Percentiles rank a stretch among this genome's conserved stretches.
phyloP scores from a whole-genome alignment of 2,329 filamentous ascomycete genomes.

The Sclerotinia minor region DNA sequence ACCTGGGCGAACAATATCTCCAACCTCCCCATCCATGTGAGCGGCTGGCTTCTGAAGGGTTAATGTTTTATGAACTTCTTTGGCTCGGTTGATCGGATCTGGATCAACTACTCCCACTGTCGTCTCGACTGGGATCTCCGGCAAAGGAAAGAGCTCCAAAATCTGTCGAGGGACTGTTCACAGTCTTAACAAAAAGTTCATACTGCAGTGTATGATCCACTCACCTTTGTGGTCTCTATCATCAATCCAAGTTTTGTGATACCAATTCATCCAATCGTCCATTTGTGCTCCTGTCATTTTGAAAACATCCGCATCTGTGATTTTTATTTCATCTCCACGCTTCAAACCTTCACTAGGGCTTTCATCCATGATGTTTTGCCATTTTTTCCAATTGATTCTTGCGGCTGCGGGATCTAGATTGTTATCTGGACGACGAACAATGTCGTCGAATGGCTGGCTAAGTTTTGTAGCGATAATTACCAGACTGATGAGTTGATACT shows the following conservation, averaged over 20 bases:
- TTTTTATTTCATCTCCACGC: constrained; percentile 51
- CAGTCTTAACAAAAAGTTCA: constrained; percentile 12
- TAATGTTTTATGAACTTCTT: constrained; percentile 35
- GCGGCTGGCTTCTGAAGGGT: constrained; percentile 37
- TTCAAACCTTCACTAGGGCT: constrained; percentile 39
- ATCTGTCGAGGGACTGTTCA: constrained; percentile 41
- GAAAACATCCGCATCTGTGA: constrained; percentile 63
- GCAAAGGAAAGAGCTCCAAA: constrained; percentile 43
- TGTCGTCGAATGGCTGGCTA: constrained; percentile 70
- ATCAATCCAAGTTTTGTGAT: constrained; percentile 63
- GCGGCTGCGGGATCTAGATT: constrained; percentile 57
- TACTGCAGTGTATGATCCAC: constrained; percentile 15
- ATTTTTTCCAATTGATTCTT: constrained; percentile 71
- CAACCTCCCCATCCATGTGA: constrained; percentile 28
- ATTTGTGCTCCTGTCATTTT: constrained; percentile 61
- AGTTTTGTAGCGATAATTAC: constrained; percentile 78
- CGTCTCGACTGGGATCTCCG: constrained; percentile 28
- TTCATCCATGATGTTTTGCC: constrained; percentile 55
- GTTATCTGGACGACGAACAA: constrained; percentile 52
- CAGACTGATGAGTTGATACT: constrained; percentile 69
- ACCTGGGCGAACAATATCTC: constrained; percentile 39
- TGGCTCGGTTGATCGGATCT: constrained; percentile 31
- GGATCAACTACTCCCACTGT: constrained; percentile 36
- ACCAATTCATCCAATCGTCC: constrained; percentile 80
- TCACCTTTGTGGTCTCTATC: constrained; percentile 46